phyloP scores from a whole-genome alignment of 2,329 filamentous ascomycete genomes.

The Fonsecaea nubica region DNA sequence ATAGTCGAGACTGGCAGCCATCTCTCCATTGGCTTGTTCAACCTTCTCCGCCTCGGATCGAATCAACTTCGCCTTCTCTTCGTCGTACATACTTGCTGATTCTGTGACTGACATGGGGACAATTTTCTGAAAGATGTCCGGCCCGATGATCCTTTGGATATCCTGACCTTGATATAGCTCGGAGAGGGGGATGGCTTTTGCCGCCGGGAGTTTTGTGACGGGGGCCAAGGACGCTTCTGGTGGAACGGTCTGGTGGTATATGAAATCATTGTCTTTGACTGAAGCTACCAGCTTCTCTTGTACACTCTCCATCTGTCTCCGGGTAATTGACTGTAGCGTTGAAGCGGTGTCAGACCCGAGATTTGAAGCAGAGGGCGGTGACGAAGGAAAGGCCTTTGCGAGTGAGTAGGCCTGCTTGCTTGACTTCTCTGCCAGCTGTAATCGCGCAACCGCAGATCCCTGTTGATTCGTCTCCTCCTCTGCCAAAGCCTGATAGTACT shows the following conservation, averaged over 20 bases:
- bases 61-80: slow-evolving; percentile 96
- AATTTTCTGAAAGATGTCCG: slow-evolving; percentile 95
- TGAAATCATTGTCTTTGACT: slow-evolving; percentile 94
- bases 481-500: slow-evolving; percentile 90
- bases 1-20: slow-evolving; percentile 94
- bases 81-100: slow-evolving; percentile 94
- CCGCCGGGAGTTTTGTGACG: slow-evolving; percentile 89
- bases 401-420: slow-evolving; percentile 78
- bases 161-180: slow-evolving; percentile 97
- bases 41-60: slow-evolving; percentile 92
- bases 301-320: slow-evolving; percentile 78
- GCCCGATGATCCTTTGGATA: slow-evolving; percentile 94
- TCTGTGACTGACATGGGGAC: slow-evolving; percentile 96
- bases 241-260: slow-evolving; percentile 93
- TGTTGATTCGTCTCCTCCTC: slow-evolving; percentile 90
- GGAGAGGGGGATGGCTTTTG: slow-evolving; percentile 95
- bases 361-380: slow-evolving; percentile 80
- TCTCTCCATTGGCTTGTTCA: slow-evolving; percentile 90
- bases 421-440: slow-evolving; percentile 79
- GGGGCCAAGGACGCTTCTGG: slow-evolving; percentile 79
- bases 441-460: slow-evolving; percentile 80
- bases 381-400: slow-evolving; percentile 79
- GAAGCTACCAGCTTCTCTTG: slow-evolving; percentile 80
- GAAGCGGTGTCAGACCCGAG: slow-evolving; percentile 78
- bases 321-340: slow-evolving; percentile 78